A percentile compares a stretch with the other conserved stretches of the same genome.
Evolutionary conservation across 2,329 filamentous ascomycete species (phyloP).

Genomic region (Hypoxylon sp.): DNA sequence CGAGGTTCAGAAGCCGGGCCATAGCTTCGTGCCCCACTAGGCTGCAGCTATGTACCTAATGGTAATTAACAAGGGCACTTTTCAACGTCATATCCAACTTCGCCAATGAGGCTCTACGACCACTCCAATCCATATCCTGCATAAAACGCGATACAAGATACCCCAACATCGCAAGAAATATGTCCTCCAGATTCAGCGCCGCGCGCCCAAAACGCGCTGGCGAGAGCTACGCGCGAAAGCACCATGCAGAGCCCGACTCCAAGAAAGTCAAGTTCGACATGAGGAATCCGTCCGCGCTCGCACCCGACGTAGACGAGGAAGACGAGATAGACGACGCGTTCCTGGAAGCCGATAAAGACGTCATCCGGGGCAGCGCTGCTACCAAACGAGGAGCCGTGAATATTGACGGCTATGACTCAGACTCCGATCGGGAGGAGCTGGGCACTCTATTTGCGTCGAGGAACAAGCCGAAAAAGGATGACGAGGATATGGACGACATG

Average conservation of each 20-base stretch:
- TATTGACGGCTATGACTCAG: constrained; percentile 95
- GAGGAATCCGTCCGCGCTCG: constrained; percentile 92
- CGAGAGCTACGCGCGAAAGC: constrained; percentile 82
- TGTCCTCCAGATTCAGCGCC: constrained; percentile 71
- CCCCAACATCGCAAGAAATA: constrained; percentile 48
- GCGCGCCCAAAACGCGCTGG: constrained; percentile 86
- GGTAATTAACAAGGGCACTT: constrained; percentile 41
- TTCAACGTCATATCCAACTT: constrained; percentile 48
- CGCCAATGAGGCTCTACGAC: constrained; percentile 22
- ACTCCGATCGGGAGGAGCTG: constrained; percentile 83
- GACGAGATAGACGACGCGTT: constrained; percentile 69
- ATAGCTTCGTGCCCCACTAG: constrained; percentile 37
- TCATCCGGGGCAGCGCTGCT: constrained; percentile 82
- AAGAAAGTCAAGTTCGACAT: constrained; percentile 95
- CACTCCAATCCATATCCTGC: constrained; percentile 10
- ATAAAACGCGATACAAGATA: background rate
- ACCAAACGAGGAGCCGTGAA: constrained; percentile 96
- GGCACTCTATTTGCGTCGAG: constrained; percentile 51
- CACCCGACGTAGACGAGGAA: constrained; percentile 78
- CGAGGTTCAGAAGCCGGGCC: background rate
- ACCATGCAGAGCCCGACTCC: constrained; percentile 69
- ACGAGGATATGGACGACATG: constrained; percentile 84
- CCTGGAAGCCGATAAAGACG: constrained; percentile 91
- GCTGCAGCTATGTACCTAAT: constrained; percentile 35
- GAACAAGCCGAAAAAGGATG: constrained; percentile 53